phyloP scores from a whole-genome alignment of 1,139 yeast species.

The Saccharomycopsis hybrid region DNA sequence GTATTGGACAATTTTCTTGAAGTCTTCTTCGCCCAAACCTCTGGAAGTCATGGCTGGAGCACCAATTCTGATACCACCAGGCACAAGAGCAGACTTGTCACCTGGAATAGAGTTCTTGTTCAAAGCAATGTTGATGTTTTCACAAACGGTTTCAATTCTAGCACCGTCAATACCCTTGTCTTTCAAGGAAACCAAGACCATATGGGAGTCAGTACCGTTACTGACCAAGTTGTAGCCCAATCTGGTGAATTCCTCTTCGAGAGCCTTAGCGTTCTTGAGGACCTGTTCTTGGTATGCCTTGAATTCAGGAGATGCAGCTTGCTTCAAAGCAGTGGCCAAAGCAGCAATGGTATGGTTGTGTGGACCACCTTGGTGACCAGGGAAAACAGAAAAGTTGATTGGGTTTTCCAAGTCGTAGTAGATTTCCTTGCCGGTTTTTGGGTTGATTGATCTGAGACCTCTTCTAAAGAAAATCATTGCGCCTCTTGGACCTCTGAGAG shows the following conservation, averaged over 20 bases:
- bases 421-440: conserved; percentile 88
- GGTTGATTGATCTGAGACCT: conserved; percentile 84
- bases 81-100: conserved; percentile 94
- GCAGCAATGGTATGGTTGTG: conserved; percentile 98
- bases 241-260: conserved; percentile 65
- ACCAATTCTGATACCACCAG: conserved; percentile 97
- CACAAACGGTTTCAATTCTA: conserved; percentile 91
- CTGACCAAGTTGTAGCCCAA: conserved; percentile 82
- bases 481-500: conserved; percentile 98
- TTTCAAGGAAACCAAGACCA: conserved; percentile 85
- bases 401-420: conserved; percentile 87
- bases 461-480: conserved; percentile 98
- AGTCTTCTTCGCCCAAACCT: conserved; percentile 86
- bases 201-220: conserved; percentile 94
- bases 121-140: conserved; percentile 89
- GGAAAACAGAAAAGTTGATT: conserved; percentile 97
- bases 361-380: conserved; percentile 99
- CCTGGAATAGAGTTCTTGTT: conserved; percentile 98
- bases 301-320: conserved; percentile 88
- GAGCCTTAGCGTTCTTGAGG: conserved; percentile 78
- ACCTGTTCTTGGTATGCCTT: conserved; percentile 86
- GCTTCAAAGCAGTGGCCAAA: conserved; percentile 92
- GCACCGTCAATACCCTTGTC: conserved; percentile 96
- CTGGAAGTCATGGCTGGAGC: conserved; percentile 99
- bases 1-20: conserved; percentile 72